Base-by-base conservation (phyloP, 2,329 filamentous ascomycete genomes). In the Blumeriella jaapii region DNA sequence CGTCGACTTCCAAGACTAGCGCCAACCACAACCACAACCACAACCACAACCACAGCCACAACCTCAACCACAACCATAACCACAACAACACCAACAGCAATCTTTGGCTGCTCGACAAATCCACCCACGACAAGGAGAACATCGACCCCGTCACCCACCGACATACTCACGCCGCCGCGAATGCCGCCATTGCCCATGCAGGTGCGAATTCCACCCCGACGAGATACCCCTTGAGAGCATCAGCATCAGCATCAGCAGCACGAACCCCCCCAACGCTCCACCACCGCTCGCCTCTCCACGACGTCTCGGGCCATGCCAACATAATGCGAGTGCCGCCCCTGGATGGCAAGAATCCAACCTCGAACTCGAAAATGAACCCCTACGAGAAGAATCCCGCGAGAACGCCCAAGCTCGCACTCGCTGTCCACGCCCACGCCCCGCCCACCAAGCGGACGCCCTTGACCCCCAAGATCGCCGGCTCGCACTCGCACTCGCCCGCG, bases 341-440 rank as follows among this genome's bases (percentile, higher is more conserved):
- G 33, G 29, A 25, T 6, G 28, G 22, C 26, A 27, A 27, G 25
- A 33, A 24, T n/a, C 10, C 22, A 24, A 10, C 22, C 9, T 52
- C 53, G 41, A n/a, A n/a, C n/a, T 41, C 42, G 32, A 55, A 52
- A 34, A 56, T 64, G 54, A 64, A 71, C 59, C 60, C 60, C 42
- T 57, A 58, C 54, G 65, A 71, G 59, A 69, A 65, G 61, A 62
- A 60, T 59, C 59, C 57, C 56, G 63, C 63, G 53, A 52, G 65
- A 61, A 45, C 67, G 67, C 68, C 80, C 53, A 78, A 78, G 62
- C 81, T 83, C 34, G 70, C 75, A 40, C 72, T 86, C 51, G 71
- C n/a, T n/a, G n/a, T n/a, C n/a, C n/a, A 67, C 57, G 68, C 78
- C 45, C 64, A 74, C 29, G 72, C 68, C 29, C 67, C 76, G 69